Evolutionary conservation across 2,329 filamentous ascomycete genomes (phyloP).

Genomic region (Pseudogymnoascus sp.): DNA sequence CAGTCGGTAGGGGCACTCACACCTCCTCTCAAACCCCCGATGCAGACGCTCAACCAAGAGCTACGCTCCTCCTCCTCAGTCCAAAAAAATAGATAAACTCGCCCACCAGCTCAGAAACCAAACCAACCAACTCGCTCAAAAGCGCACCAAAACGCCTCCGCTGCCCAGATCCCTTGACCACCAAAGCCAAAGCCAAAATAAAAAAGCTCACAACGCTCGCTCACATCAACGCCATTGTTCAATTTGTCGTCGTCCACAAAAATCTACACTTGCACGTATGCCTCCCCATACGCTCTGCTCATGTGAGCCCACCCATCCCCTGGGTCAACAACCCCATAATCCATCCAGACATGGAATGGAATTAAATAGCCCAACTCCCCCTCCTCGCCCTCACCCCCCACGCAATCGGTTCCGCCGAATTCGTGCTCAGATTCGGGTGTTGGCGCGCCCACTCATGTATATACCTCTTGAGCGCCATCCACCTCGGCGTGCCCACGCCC

Average conservation of each 20-base stretch:
- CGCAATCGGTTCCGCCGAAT: conserved; percentile 44
- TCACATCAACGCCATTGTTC: background rate
- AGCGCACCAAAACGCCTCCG: background rate
- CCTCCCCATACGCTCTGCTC: background rate
- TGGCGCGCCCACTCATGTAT: conserved; percentile 85
- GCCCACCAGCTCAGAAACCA: background rate
- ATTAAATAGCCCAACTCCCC: conserved; percentile 66
- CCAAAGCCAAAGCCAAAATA: background rate
- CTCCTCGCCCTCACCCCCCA: conserved; percentile 61
- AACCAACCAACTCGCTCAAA: background rate
- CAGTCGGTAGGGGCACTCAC: no score
- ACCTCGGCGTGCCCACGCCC: conserved; percentile 48
- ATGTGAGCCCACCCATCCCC: background rate
- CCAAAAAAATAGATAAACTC: background rate
- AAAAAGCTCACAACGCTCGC: background rate
- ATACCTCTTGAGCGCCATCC: conserved; percentile 76
- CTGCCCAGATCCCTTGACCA: background rate
- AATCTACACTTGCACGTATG: background rate
- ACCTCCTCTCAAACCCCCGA: no score
- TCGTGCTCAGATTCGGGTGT: conserved; percentile 61
- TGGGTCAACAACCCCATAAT: background rate
- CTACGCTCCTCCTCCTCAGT: background rate
- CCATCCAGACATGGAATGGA: background rate
- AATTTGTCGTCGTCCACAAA: background rate
- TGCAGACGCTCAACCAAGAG: background rate